Percentiles rank a stretch among this genome's conserved stretches.
Conservation (phyloP, 495 filamentous ascomycete genomes). For the Parathielavia appendiculata region DNA sequence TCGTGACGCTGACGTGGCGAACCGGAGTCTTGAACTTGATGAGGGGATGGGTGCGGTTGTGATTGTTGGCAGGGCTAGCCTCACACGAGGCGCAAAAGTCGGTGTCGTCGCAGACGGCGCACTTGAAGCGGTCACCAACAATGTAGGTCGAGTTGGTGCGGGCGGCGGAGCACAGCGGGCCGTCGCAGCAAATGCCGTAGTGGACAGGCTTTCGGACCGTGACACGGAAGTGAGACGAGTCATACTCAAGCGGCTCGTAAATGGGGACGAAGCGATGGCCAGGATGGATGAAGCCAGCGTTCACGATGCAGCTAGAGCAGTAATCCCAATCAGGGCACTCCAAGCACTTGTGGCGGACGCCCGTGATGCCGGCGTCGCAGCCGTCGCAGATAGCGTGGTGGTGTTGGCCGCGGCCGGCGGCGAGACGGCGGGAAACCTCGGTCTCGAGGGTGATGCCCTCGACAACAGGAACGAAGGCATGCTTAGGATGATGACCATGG, state of each 20-base stretch:
- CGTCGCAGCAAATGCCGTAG: conserved; percentile 89
- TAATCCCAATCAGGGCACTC: conserved; percentile 98
- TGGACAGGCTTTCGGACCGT: conserved; percentile 52
- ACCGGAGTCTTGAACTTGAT: conserved; percentile 97
- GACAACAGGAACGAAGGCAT: conserved; percentile 66
- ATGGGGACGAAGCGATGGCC: conserved; percentile 87
- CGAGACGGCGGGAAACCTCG: conserved; percentile 57
- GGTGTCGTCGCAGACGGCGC: conserved; percentile 90
- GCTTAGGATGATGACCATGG: conserved; percentile 91
- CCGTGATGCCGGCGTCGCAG: conserved; percentile 83
- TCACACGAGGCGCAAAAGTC: conserved; percentile 97
- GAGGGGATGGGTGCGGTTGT: conserved; percentile 91
- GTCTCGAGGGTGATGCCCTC: conserved; percentile 51
- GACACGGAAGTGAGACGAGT: conserved; percentile 29
- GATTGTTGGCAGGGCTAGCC: conserved; percentile 71
- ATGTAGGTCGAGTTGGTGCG: conserved; percentile 60
- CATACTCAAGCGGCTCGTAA: conserved; percentile 67
- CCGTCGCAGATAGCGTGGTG: conserved; percentile 94
- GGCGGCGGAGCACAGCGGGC: conserved; percentile 72
- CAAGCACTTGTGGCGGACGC: conserved; percentile 94
- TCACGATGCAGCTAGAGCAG: conserved; percentile 71
- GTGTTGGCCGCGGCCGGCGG: conserved; percentile 71
- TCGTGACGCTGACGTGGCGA: conserved; percentile 82
- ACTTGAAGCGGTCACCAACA: conserved; percentile 86
- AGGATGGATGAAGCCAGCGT: conserved; percentile 63